These are phyloP conservation scores for Hypsizygus ulmarius DNA, from an alignment of 1,284 basidiomycete species.

Conservation along the genomic window DNA sequence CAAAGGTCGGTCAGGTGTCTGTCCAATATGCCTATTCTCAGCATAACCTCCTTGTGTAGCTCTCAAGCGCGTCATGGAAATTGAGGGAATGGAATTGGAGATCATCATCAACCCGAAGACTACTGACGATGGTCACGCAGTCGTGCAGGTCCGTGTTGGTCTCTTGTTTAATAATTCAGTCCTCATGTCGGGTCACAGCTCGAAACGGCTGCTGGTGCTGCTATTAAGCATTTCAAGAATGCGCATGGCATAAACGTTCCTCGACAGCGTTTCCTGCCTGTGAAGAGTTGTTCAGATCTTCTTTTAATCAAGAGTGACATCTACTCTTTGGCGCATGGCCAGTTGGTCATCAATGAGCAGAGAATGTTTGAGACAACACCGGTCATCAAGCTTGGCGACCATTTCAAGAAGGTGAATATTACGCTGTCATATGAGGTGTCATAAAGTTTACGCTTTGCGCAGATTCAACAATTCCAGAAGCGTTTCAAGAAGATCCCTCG, in stretches of 20 bases:
- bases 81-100: slow-evolving; percentile 87
- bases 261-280: slow-evolving; percentile 95
- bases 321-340: slow-evolving; percentile 94
- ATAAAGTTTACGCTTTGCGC: slow-evolving; percentile 27
- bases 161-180: neutral
- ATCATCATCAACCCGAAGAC: slow-evolving; percentile 96
- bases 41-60: slow-evolving; percentile 37
- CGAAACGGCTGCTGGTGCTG: slow-evolving; percentile 97
- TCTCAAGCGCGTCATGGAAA: slow-evolving; percentile 94
- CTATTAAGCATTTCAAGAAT: slow-evolving; percentile 95
- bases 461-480: slow-evolving; percentile 97
- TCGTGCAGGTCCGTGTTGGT: slow-evolving; percentile 54
- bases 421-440: neutral
- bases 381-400: slow-evolving; percentile 96
- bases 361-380: slow-evolving; percentile 95
- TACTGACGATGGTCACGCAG: slow-evolving; percentile 85
- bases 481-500: slow-evolving; percentile 97
- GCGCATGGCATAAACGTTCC: slow-evolving; percentile 98
- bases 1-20: slow-evolving; percentile 42
- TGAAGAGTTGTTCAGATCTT: slow-evolving; percentile 89
- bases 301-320: slow-evolving; percentile 97
- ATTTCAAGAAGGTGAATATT: slow-evolving; percentile 71
- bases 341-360: slow-evolving; percentile 87
- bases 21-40: neutral
- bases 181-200: slow-evolving; percentile 54